phyloP scores from a whole-genome alignment of 805 yeast species.

The Wickerhamiella dianesei region DNA sequence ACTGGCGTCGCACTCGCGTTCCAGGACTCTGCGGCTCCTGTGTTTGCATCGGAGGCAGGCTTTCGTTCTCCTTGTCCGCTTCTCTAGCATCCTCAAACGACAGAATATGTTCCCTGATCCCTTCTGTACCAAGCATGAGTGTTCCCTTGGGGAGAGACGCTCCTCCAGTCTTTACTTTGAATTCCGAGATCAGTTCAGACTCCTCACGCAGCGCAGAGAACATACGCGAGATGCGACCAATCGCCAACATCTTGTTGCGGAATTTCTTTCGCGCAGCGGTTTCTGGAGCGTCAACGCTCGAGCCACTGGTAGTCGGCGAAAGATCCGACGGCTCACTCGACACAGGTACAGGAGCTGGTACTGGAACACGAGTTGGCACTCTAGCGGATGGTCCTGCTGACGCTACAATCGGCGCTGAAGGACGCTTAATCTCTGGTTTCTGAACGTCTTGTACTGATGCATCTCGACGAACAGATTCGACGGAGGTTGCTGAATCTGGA shows the following conservation, averaged over 20 bases:
- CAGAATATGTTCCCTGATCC: constrained; percentile 51
- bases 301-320: not conserved
- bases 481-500: not conserved
- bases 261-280: constrained; percentile 24
- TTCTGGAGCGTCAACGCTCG: not conserved
- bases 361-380: too few relatives aligned
- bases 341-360: too few relatives aligned
- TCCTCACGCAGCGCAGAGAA: constrained; percentile 79
- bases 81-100: constrained; percentile 72
- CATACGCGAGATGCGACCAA: constrained; percentile 92
- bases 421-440: too few relatives aligned
- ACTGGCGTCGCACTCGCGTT: not conserved
- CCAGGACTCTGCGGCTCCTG: constrained; percentile 5
- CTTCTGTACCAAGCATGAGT: constrained; percentile 68
- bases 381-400: too few relatives aligned
- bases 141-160: constrained; percentile 82
- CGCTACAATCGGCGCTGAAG: too few relatives aligned
- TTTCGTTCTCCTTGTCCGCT: constrained; percentile 74
- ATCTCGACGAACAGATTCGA: too few relatives aligned
- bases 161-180: constrained; percentile 54
- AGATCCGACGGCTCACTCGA: too few relatives aligned
- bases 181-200: constrained; percentile 68
- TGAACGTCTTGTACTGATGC: too few relatives aligned
- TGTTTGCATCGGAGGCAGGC: constrained; percentile 57
- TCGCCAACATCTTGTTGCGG: constrained; percentile 74